Conservation (phyloP, 257 asterid species). For the Coffea eugenioides region DNA sequence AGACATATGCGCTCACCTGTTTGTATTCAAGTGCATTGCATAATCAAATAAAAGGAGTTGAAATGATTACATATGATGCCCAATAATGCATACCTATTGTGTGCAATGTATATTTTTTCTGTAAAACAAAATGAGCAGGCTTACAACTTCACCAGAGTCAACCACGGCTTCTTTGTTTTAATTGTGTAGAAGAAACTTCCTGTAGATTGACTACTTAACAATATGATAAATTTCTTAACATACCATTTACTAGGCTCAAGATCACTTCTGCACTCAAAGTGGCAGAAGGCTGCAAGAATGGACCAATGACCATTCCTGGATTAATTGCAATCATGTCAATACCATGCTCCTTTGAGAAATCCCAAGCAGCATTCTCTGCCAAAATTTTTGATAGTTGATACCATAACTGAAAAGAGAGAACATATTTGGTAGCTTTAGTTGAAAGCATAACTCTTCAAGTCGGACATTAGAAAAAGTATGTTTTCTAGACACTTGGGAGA, state of each 20-base stretch:
- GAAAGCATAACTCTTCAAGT: neutral
- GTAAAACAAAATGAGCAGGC: neutral
- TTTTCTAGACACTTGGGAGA: neutral
- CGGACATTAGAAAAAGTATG: neutral
- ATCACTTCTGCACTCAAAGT: neutral
- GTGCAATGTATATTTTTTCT: neutral
- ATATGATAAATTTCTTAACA: too few species aligned
- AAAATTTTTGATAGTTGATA: conserved; percentile 52
- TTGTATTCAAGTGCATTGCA: too few species aligned
- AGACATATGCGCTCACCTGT: neutral
- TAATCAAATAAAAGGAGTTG: too few species aligned
- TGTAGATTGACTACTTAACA: neutral
- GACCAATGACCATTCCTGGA: conserved; percentile 63
- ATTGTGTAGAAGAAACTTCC: neutral
- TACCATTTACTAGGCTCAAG: conserved; percentile 8
- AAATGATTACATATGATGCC: neutral
- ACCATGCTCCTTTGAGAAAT: conserved; percentile 43
- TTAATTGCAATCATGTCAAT: conserved; percentile 52
- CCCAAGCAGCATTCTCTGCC: conserved; percentile 71
- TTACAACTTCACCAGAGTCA: neutral
- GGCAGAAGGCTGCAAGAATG: conserved; percentile 47
- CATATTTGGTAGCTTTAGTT: neutral
- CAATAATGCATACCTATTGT: neutral
- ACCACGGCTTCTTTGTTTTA: neutral
- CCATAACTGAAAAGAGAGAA: conserved; percentile 36